Base-by-base conservation (phyloP, 169 alveolate species). In the Plasmodium vivax region DNA sequence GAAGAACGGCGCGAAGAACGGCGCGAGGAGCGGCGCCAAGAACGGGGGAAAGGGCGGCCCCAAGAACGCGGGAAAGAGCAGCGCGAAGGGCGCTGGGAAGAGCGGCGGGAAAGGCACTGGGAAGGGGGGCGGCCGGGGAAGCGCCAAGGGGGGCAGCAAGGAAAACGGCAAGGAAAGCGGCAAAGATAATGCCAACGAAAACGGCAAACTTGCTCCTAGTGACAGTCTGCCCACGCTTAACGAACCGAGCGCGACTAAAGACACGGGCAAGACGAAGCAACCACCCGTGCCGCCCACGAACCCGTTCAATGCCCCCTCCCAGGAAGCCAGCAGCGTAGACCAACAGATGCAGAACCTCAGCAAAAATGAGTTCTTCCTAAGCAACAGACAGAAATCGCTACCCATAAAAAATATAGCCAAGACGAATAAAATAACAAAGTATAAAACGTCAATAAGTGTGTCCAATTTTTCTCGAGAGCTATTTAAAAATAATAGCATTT, bases 351-450 rank as follows among this genome's bases (percentile, higher is more conserved):
- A 68, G 36, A 27, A 85, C 41, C 27, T 58, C 30, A 71, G 16
- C 71, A 54, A 47, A 47, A 27, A 19, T 14, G 84, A 41, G 23
- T 56, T 16, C 12, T 34, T 73, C 6, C n/a, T 34, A 32, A 74
- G 80, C 36, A 85, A 54, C 68, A 85, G 93, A 38, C 85, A 85
- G 30, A 85, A 85, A 54, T 85, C 94, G 19, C 54, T 23, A 51
- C 94, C 94, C 10, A 90, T 90, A 41, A 90, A 34, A 80, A 79
- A 56, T 43, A 30, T 41, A 23, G 77, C 43, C 36, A 58, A 58
- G 43, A 34, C 90, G 36, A 90, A 79, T 43, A 90, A 90, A 79
- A 80, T 58, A 68, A 90, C 83, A n/a, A 90, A 90, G 74, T 90
- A 79, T 58, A 80, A 80, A 90, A 90, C 94, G 7, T 90, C 94